phyloP scores from a whole-genome alignment of 1,284 basidiomycete genomes.

The Cryptococcus amylolentus region DNA sequence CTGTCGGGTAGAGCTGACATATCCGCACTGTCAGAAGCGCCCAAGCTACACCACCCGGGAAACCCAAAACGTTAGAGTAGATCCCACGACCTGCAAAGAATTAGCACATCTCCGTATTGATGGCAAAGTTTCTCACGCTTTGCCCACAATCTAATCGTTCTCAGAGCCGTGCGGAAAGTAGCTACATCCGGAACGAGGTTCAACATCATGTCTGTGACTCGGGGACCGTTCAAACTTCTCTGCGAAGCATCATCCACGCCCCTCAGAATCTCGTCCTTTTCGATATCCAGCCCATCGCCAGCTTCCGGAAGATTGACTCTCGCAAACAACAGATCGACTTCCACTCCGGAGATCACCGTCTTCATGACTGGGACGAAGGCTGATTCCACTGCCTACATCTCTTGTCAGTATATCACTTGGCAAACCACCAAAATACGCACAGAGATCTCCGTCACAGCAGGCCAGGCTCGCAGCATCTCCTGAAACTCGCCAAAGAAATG shows the following conservation, averaged over 20 bases:
- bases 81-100: slow-evolving; percentile 73
- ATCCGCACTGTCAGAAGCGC: slow-evolving; percentile 96
- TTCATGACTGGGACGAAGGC: slow-evolving; percentile 96
- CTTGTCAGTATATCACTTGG: slow-evolving; percentile 55
- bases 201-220: slow-evolving; percentile 94
- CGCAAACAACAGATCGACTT: slow-evolving; percentile 92
- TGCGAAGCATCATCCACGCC: slow-evolving; percentile 94
- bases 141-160: slow-evolving; percentile 98
- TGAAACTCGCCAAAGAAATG: slow-evolving; percentile 95
- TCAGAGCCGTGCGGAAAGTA: slow-evolving; percentile 88
- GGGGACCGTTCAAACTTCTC: slow-evolving; percentile 88
- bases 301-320: slow-evolving; percentile 54
- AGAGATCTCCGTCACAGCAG: slow-evolving; percentile 84
- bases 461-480: slow-evolving; percentile 77
- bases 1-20: slow-evolving; percentile 97
- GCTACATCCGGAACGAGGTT: slow-evolving; percentile 90
- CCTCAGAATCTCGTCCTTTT: slow-evolving; percentile 85
- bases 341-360: slow-evolving; percentile 84
- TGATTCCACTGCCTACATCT: slow-evolving; percentile 77
- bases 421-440: slow-evolving; percentile 93
- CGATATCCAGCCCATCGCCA: slow-evolving; percentile 83
- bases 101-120: background rate
- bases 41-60: slow-evolving; percentile 98
- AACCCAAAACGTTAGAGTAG: slow-evolving; percentile 97
- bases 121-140: slow-evolving; percentile 61